phyloP scores from a whole-genome alignment of 176 grass and related monocot genomes.

The Pharus latifolius region DNA sequence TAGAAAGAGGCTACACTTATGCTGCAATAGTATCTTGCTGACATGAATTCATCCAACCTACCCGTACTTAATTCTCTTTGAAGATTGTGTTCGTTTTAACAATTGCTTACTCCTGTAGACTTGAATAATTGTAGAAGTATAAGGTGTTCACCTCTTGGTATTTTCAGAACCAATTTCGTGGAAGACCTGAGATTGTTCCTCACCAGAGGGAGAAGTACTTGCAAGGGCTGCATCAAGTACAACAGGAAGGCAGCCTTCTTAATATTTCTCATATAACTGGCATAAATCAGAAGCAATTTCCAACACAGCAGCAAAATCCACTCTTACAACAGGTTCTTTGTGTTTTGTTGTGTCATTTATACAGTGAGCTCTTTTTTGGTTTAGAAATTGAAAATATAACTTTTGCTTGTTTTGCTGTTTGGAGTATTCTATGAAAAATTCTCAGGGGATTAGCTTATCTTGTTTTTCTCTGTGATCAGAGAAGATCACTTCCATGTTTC shows the following conservation, averaged over 20 bases:
- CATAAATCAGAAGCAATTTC: conserved; percentile 75
- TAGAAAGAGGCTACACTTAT: too few species aligned
- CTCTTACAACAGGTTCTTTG: conserved; percentile 75
- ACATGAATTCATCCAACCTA: conserved; percentile 8
- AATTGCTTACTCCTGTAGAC: background rate
- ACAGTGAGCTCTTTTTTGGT: background rate
- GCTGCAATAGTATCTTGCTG: too few species aligned
- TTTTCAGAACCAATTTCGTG: conserved; percentile 57
- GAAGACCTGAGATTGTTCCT: conserved; percentile 68
- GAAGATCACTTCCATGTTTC: background rate
- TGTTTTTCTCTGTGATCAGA: background rate
- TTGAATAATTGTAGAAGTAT: background rate
- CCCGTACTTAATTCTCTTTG: background rate
- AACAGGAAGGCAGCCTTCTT: conserved; percentile 60
- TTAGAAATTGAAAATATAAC: too few species aligned
- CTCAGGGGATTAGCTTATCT: background rate
- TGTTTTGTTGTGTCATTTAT: background rate
- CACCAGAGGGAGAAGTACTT: conserved; percentile 85
- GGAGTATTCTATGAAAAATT: background rate
- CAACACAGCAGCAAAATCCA: conserved; percentile 62
- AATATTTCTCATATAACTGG: conserved; percentile 40
- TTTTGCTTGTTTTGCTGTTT: too few species aligned
- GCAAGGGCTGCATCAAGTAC: conserved; percentile 67
- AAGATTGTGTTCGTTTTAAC: background rate
- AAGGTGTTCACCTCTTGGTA: background rate